These are phyloP conservation scores for Leccinum angustisporum DNA, from an alignment of 1,284 basidiomycete species.

Conservation along the genomic window DNA sequence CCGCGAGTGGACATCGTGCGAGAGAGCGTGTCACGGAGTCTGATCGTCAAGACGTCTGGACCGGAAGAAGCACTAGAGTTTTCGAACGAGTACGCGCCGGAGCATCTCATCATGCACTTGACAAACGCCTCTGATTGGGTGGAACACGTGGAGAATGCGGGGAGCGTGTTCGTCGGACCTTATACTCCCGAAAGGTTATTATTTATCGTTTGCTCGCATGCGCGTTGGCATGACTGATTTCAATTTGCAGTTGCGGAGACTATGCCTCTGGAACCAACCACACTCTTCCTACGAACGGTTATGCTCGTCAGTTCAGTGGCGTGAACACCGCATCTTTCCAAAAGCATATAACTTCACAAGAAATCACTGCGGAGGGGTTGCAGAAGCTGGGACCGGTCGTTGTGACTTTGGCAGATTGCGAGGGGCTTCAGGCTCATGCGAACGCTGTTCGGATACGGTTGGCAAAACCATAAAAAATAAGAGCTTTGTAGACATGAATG, in stretches of 20 bases:
- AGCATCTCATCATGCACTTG: constrained; percentile 92
- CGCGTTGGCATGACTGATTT: constrained; percentile 8
- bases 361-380: constrained; percentile 82
- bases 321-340: constrained; percentile 98
- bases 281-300: constrained; percentile 92
- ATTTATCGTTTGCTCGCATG: constrained; percentile 13
- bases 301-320: constrained; percentile 96
- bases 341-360: constrained; percentile 97
- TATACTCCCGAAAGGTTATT: constrained; percentile 90
- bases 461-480: constrained; percentile 10
- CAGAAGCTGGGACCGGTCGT: constrained; percentile 85
- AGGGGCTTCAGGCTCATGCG: constrained; percentile 94
- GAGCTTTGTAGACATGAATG: not conserved
- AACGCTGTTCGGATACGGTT: constrained; percentile 80
- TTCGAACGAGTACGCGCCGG: constrained; percentile 97
- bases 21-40: constrained; percentile 88
- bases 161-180: constrained; percentile 94
- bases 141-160: constrained; percentile 80
- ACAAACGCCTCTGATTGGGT: constrained; percentile 70
- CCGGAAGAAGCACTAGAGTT: constrained; percentile 82
- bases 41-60: constrained; percentile 77
- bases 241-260: constrained; percentile 80
- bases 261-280: constrained; percentile 99
- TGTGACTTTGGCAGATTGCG: constrained; percentile 88
- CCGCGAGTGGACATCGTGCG: constrained; percentile 90